A percentile compares a stretch with the other conserved stretches of the same genome.
Conservation (phyloP, 768 basidiomycete species). For the Sistotremastrum niveocremeum region DNA sequence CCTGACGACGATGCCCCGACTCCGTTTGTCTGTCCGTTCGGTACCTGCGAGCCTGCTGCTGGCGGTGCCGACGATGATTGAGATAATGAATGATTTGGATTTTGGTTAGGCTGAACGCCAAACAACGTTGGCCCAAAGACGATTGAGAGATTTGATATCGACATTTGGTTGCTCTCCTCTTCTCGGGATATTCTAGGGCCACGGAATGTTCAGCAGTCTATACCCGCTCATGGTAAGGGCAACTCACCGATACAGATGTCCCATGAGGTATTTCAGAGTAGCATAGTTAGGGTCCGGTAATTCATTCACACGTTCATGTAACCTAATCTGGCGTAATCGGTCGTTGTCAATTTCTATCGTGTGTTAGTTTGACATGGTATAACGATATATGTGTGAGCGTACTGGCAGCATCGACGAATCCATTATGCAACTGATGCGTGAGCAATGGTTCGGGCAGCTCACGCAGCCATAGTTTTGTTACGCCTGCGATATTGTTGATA, state of each 20-base stretch:
- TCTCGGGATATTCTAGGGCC: constrained; percentile 55
- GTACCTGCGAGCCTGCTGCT: not conserved
- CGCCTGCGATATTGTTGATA: constrained; percentile 92
- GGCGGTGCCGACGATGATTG: no score
- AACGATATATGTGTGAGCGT: constrained; percentile 19
- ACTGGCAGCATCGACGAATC: constrained; percentile 95
- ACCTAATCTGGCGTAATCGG: constrained; percentile 82
- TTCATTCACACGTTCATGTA: constrained; percentile 96
- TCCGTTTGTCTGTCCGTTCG: constrained; percentile 28
- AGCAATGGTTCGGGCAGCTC: constrained; percentile 91
- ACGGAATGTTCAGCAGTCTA: not conserved
- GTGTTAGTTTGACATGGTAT: not conserved
- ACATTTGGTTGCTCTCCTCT: constrained; percentile 80
- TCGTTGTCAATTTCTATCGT: constrained; percentile 79
- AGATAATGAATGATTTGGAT: not conserved
- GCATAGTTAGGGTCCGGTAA: constrained; percentile 98
- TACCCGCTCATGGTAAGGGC: not conserved
- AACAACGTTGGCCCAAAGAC: constrained; percentile 98
- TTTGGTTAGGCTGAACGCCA: constrained; percentile 26
- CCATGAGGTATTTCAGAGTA: constrained; percentile 89
- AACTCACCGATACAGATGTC: constrained; percentile 77
- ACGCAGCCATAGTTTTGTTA: constrained; percentile 89
- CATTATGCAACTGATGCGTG: constrained; percentile 71
- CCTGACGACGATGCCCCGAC: no score
- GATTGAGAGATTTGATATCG: constrained; percentile 83